These are phyloP conservation scores for Pythium rhizo-oryzae DNA, from an alignment of 352 stramenopile genomes.

Conservation along the genomic window DNA sequence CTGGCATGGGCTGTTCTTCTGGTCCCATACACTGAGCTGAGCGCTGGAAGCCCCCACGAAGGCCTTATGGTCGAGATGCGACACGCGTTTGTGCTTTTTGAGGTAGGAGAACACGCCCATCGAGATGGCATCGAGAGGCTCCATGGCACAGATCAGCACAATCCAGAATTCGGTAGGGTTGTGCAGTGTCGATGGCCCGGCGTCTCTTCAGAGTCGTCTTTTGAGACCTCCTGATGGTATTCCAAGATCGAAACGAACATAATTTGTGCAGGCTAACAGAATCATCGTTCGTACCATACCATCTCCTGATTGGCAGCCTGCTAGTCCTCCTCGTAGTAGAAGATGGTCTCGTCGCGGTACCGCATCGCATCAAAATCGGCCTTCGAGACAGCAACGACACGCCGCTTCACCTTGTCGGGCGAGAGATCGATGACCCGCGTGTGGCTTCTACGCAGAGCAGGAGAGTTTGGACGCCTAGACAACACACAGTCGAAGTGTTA, in stretches of 20 bases:
- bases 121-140: constrained; percentile 46
- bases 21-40: constrained; percentile 65
- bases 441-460: constrained; percentile 43
- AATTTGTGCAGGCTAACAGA: neutral
- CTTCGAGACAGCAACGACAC: constrained; percentile 72
- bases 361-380: constrained; percentile 54
- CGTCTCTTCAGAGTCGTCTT: neutral
- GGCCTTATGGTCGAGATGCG: constrained; percentile 56
- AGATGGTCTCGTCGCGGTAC: constrained; percentile 81
- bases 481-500: neutral
- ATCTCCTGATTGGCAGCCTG: too few species aligned
- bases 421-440: constrained; percentile 52
- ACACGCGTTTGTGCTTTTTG: constrained; percentile 54
- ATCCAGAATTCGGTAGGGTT: too few species aligned
- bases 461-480: constrained; percentile 56
- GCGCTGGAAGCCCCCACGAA: constrained; percentile 48
- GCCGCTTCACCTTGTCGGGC: constrained; percentile 63
- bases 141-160: too few species aligned
- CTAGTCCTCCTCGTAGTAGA: constrained; percentile 60
- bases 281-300: neutral
- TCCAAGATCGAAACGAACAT: neutral
- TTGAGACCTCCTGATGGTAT: neutral
- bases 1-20: constrained; percentile 61
- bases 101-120: constrained; percentile 76
- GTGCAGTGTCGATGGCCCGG: too few species aligned